These are phyloP conservation scores for Cercospora citrullina DNA, from an alignment of 2,329 filamentous ascomycete genomes.

Conservation along the genomic window DNA sequence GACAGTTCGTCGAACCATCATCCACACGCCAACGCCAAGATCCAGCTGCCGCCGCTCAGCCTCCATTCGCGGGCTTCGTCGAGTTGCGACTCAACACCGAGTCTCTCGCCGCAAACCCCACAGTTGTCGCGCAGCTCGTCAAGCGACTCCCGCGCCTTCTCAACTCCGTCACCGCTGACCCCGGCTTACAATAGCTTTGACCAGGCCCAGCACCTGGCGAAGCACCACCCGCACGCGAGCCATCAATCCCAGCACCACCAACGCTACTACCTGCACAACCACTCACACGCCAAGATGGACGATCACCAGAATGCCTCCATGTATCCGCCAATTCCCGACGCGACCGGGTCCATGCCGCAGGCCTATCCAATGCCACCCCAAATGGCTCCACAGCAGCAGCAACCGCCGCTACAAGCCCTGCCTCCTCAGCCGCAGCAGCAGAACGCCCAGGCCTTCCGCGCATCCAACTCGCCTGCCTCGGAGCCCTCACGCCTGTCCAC, in stretches of 20 bases:
- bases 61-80: slow-evolving; percentile 34
- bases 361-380: slow-evolving; percentile 37
- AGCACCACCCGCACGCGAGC: slow-evolving; percentile 26
- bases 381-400: slow-evolving; percentile 16
- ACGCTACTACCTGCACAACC: slow-evolving; percentile 24
- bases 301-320: slow-evolving; percentile 35
- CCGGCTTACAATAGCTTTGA: slow-evolving; percentile 43
- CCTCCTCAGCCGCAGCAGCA: slow-evolving; percentile 5
- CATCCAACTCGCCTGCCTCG: slow-evolving; percentile 55
- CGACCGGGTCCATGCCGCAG: slow-evolving; percentile 34
- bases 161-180: slow-evolving; percentile 50
- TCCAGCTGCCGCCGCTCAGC: slow-evolving; percentile 30
- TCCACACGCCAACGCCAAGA: slow-evolving; percentile 22
- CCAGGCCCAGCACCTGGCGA: slow-evolving; percentile 19
- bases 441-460: slow-evolving; percentile 13
- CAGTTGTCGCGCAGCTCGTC: slow-evolving; percentile 49
- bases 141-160: slow-evolving; percentile 46
- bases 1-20: slow-evolving; percentile 4
- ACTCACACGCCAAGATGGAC: slow-evolving; percentile 37
- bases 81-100: slow-evolving; percentile 48
- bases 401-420: slow-evolving; percentile 2
- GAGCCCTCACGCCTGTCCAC: slow-evolving; percentile 45
- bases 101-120: slow-evolving; percentile 49
- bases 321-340: slow-evolving; percentile 41
- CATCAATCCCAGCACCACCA: slow-evolving; percentile 25